Base-by-base conservation (phyloP, 176 grass and related monocot genomes). In the Triticum dicoccoides region DNA sequence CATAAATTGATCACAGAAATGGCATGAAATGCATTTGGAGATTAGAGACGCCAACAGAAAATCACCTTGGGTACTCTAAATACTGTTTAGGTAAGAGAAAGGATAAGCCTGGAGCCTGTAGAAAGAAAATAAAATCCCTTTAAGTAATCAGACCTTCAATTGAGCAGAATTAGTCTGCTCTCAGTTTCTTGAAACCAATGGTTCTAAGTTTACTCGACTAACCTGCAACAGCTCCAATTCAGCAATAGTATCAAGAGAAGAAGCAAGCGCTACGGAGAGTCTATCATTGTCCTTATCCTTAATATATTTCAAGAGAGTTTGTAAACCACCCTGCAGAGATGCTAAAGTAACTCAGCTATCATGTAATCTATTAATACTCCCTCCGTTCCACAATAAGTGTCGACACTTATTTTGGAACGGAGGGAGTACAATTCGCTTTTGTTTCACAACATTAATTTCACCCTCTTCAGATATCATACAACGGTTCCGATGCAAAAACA, bases 41-140 rank as follows among this genome's bases (percentile, higher is more conserved):
- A 69, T 54, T 38, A 20, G 42, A 67, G 37, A 61, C 24, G 67
- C 72, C 21, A 80, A 69, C 27, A 78, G 37, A 42, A 33, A 87
- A 33, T 92, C 79, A 98, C 96, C 96, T 98, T 88, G 93, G 96
- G 45, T 94, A 98, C 42, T 95, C 86, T 38, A 88, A 59, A 72
- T 98, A 96, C 83, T 96, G 96, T 42, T 92, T 82, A 39, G 96
- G 93, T 77, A 96, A 87, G 69, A 98, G 86, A 85, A 98, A 98
- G 15, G 96, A 98, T 77, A 98, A 92, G 5, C 93, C 91, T 77
- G 93, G 93, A 85, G 93, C 90, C 93, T 96, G 87, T 84, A 77
- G 80, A 87, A 84, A 83, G 69, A 25, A 58, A 54, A 64, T 4
- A 64, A 8, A 51, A 39, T 62, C 13, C 30, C 7, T 38, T 45